Evolutionary conservation across 345 rosid genomes (phyloP).

Genomic region (Arabidopsis thaliana): TAIR10.1 NC_003070.9:10755501-10756000

Average conservation of each 20-base stretch:
- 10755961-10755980: conserved; percentile 89
- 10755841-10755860: conserved; percentile 94
- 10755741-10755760: not conserved
- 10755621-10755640: conserved; percentile 91
- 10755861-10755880: conserved; percentile 94
- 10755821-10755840: conserved; percentile 89
- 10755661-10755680: conserved; percentile 87
- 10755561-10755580: not conserved
- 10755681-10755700: conserved; percentile 78
- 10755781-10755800: conserved; percentile 20
- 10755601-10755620: conserved; percentile 90
- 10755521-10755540: conserved; percentile 91
- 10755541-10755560: not conserved
- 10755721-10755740: conserved; percentile 58
- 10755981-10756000: conserved; percentile 84
- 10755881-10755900: conserved; percentile 78
- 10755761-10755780: not conserved
- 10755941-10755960: conserved; percentile 88
- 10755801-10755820: conserved; percentile 51
- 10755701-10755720: conserved; percentile 69
- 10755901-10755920: conserved; percentile 95
- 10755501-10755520: conserved; percentile 95
- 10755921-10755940: conserved; percentile 95
- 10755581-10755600: conserved; percentile 25
- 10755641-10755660: conserved; percentile 91